Base-by-base conservation (phyloP, 352 stramenopile species). In the Phytophthora capsici region DNA sequence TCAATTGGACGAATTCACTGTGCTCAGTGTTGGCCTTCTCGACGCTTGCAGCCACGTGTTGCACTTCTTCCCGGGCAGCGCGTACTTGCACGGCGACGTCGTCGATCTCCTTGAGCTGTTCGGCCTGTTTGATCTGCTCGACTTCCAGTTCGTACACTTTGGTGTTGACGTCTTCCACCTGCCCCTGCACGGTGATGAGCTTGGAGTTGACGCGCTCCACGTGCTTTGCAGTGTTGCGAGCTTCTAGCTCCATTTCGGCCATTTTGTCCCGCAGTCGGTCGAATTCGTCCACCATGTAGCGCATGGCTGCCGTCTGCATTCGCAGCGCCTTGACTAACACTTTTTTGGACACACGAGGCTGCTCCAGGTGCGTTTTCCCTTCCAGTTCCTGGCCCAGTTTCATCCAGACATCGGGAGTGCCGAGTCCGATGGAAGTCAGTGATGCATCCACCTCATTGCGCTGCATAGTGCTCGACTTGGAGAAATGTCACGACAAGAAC, bases 251-350 rank as follows among this genome's bases (percentile, higher is more conserved):
- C 72, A 95, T 88, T 44, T 90, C 80, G 17, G 69, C 66, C 57
- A 95, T 90, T 57, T 91, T 90, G 63, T 80, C 73, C 10, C 82
- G 80, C 8, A 95, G 59, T n/a, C 79, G 83, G 43, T 95, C 86
- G 57, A 95, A 91, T 51, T 96, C 85, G 61, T 91, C 85, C 17
- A 90, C 79, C 60, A 94, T 82, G 66, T 86, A 93, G 25, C 84
- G 82, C 86, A 96, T 90, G 63, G 84, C 86, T 14, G 91, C 81
- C 13, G 86, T 88, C 50, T 96, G 86, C 81, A 94, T 90, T 40
- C 85, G 86, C 41, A 94, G 64, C 4, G 83, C 88, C 41, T 93
- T 93, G 40, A 95, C 66, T 30, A 95, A 66, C 28, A 93, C 84
- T 38, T 93, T 95, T 63, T 95, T 95, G 45, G 81, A 86, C 36